Evolutionary conservation across 2,329 filamentous ascomycete genomes (phyloP), one percentile per base, ranked within the genome.

Genomic region (Colletotrichum zoysiae): DNA sequence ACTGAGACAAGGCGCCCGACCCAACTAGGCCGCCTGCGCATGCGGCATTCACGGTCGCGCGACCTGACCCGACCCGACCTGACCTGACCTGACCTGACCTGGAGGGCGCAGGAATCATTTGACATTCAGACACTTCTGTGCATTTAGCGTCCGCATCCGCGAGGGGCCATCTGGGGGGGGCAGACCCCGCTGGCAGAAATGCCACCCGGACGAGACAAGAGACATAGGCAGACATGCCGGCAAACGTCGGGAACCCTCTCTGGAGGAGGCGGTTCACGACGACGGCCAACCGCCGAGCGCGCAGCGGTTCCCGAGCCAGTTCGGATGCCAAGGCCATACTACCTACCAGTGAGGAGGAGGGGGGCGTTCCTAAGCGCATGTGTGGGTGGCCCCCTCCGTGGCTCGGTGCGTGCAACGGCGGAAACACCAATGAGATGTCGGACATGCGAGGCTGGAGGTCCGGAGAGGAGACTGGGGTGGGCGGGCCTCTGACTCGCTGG

Each of bases 1-100:
- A 20, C 65, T 74, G 72, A 74, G 69, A 74, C 72, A 74, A 59
- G 56, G 51, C 44, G 58, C 72, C 70, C 65, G 60, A 65, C 72
- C 70, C 40, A 46, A 62, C 70, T 44, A 66, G 65, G 53, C 60
- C 38, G 65, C 69, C 65, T 71, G 51, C 55, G 42, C 69, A 67
- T 62, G 58, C 64, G 64, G 63, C 38, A 23, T 44, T 62, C 48
- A 44, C 33, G 55, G 55, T 58, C 67, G 67, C 8, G 20, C 65
- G n/a, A 57, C 55, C 50, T 73, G 68, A 67, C 68, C 63, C 72
- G 26, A 26, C 26, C 3, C 3, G 26, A 26, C 3, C 3, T 73
- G 68, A 67, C 68, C 63, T 73, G 26, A 26, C 26, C 3, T 26
- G 26, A 26, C 3, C 3, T 26, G 26, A 3, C 3, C 26, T 26